Base-by-base conservation (phyloP, 306 rosid species). In the Astragalus membranaceus region DNA sequence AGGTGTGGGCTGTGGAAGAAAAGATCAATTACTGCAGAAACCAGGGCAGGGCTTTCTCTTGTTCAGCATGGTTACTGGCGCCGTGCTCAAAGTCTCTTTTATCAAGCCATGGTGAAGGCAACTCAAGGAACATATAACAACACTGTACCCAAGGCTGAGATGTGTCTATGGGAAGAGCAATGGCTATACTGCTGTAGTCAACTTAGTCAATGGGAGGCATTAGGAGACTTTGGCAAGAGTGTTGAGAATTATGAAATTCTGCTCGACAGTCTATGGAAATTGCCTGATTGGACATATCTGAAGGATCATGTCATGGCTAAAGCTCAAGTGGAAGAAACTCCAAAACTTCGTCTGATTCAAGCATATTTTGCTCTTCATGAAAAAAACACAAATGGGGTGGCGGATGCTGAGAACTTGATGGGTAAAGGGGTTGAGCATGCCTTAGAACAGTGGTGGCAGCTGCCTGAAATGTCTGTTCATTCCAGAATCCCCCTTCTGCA, bases 91-190 rank as follows among this genome's bases (percentile, higher is more conserved):
- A 91, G 91, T 79, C 97, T 95, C 72, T 95, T 95, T 78, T 95
- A 87, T 81, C 99, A 95, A 81, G 97, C 96, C 60, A 95, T 95
- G 99, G 89, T 95, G 49, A 95, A 95, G 87, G 95, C 99, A 42
- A 87, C 99, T 73, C 99, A 95, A 87, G 99, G 99, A 71, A 95
- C 96, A 16, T 91, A 89, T 75, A 95, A 87, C 72, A 95, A 91
- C 73, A 78, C 96, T 10, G 97, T 91, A 42, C 96, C 99, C 4
- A 95, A 95, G 88, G 96, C 99, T 62, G 99, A 95, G 89, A 95
- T 95, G 99, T 95, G 99, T 82, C 92, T 95, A 14, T 95, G 99
- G 99, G 99, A 95, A 85, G 99, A 91, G 80, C 99, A 95, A 66
- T 95, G 99, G 99, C 80, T 91, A 72, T 79, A 67, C 75, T 89